A percentile compares a stretch with the other conserved stretches of the same genome.
These are phyloP conservation scores for Amoebophrya sp. DNA, from an alignment of 169 alveolate genomes.

Conservation along the genomic window DNA sequence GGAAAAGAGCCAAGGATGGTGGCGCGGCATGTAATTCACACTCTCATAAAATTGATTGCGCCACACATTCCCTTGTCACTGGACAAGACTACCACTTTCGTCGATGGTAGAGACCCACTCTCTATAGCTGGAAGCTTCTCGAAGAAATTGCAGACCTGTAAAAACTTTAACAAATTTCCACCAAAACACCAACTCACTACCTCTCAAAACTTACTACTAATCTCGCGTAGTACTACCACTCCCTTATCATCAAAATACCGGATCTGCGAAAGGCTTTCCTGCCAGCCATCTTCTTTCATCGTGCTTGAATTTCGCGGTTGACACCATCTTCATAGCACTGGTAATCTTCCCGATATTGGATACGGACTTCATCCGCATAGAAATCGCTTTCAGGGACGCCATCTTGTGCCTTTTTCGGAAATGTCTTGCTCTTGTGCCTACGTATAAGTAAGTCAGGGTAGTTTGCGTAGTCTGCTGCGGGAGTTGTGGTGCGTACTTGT, in stretches of 20 bases:
- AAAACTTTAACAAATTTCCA: background rate
- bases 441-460: too few species aligned
- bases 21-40: too few species aligned
- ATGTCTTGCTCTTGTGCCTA: too few species aligned
- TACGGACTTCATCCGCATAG: slow-evolving; percentile 24
- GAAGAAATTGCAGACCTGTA: background rate
- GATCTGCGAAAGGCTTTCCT: background rate
- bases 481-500: too few species aligned
- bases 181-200: background rate
- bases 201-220: background rate
- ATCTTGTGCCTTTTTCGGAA: background rate
- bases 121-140: background rate
- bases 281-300: background rate
- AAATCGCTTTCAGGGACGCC: slow-evolving; percentile 17
- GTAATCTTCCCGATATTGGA: slow-evolving; percentile 3
- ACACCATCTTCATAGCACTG: slow-evolving; percentile 1
- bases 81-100: background rate
- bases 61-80: slow-evolving; percentile 10
- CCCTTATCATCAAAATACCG: background rate
- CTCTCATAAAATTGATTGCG: too few species aligned
- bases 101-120: too few species aligned
- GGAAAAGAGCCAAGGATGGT: too few species aligned
- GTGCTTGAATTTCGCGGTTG: slow-evolving; percentile 10
- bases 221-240: too few species aligned
- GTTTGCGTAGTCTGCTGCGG: too few species aligned